phyloP scores from a whole-genome alignment of 257 asterid species.

The Nyctanthes arbortristis region DNA sequence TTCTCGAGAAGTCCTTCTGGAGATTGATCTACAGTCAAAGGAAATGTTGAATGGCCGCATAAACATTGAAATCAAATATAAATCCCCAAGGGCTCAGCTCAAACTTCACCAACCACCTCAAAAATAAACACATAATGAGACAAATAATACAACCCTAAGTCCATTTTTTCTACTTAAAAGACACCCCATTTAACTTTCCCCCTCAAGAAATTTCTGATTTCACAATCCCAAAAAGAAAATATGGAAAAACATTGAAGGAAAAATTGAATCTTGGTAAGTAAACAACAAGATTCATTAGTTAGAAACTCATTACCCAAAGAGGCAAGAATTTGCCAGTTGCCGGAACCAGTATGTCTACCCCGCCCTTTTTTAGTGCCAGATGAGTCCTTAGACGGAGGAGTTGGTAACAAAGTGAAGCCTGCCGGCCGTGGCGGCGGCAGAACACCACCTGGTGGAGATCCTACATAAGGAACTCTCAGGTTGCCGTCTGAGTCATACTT shows the following conservation, averaged over 20 bases:
- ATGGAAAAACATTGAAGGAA: not conserved
- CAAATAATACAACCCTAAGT: not conserved
- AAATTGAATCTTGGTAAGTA: constrained; percentile 24
- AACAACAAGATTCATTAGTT: too few relatives aligned
- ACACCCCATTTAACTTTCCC: too few relatives aligned
- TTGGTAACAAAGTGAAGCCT: constrained; percentile 67
- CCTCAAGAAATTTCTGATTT: too few relatives aligned
- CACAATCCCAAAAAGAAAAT: too few relatives aligned
- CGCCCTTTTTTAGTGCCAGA: constrained; percentile 56
- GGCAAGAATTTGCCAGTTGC: constrained; percentile 60
- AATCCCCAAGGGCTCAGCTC: not conserved
- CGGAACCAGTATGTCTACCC: constrained; percentile 51
- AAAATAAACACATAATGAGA: not conserved
- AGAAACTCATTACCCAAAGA: constrained; percentile 54
- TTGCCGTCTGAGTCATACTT: constrained; percentile 86
- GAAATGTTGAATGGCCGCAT: not conserved
- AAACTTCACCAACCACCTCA: not conserved
- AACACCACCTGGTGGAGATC: constrained; percentile 32
- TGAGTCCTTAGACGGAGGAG: constrained; percentile 54
- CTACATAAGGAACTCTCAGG: constrained; percentile 51
- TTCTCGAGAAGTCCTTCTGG: not conserved
- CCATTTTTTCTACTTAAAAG: too few relatives aligned
- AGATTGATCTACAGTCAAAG: not conserved
- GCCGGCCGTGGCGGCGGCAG: constrained; percentile 30
- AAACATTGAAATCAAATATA: not conserved